Conservation (phyloP, 495 filamentous ascomycete species). For the Neurospora sp. region DNA sequence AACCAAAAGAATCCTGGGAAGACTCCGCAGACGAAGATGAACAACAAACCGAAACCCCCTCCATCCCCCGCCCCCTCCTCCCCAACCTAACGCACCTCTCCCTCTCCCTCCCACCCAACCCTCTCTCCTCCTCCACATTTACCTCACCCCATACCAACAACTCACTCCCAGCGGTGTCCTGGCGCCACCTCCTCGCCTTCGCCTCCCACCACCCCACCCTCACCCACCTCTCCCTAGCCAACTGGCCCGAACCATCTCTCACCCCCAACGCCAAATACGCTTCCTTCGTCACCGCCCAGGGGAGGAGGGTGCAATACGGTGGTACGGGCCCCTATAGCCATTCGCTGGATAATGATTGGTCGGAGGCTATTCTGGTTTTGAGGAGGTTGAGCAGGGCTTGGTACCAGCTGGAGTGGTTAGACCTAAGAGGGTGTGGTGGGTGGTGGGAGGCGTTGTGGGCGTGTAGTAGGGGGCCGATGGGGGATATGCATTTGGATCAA, state of each 20-base stretch:
- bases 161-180: conserved; percentile 22
- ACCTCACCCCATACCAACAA: background rate
- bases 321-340: conserved; percentile 57
- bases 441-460: conserved; percentile 56
- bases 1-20: conserved; percentile 14
- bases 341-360: conserved; percentile 55
- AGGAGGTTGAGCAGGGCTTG: conserved; percentile 55
- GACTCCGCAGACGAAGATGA: conserved; percentile 32
- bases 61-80: conserved; percentile 26
- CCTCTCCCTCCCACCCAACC: conserved; percentile 33
- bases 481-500: background rate
- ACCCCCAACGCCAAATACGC: conserved; percentile 52
- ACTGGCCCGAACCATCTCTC: conserved; percentile 68
- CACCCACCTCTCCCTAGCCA: conserved; percentile 68
- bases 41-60: background rate
- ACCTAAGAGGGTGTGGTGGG: conserved; percentile 64
- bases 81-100: conserved; percentile 48
- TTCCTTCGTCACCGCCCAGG: conserved; percentile 32
- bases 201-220: conserved; percentile 50
- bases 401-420: conserved; percentile 68
- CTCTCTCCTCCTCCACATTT: background rate
- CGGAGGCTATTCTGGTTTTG: conserved; percentile 58
- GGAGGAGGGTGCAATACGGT: conserved; percentile 40
- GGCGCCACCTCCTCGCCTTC: conserved; percentile 58
- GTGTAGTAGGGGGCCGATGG: background rate